Evolutionary conservation across 805 yeast species (phyloP), one percentile per base, ranked within the genome.

Genomic region (Sungouiozyma ichnusensis): DNA sequence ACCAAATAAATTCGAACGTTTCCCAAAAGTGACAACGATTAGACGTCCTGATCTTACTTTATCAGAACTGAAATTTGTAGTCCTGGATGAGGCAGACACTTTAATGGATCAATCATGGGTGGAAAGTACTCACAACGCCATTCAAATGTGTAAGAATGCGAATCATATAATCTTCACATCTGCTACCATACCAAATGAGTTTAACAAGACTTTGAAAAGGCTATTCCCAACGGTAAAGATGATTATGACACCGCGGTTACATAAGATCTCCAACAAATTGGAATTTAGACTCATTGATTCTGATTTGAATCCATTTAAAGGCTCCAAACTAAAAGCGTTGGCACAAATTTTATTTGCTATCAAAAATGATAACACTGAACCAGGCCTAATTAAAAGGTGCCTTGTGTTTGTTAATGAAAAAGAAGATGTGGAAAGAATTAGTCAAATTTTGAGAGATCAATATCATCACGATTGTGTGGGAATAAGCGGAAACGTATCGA

Each of bases 11-110:
- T 54, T 88, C 11, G 37, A 48, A 13, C 54, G 64, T 1, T 48
- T 74, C n/a, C 53, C 53, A 27, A 57, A 58, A 16, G 64, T 66
- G 13, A 48, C 58, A 20, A 58, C 57, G 52, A 54, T 67, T 1
- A 56, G 62, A 16, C 59, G 62, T 36, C 55, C 74, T 43, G 59
- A 71, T 63, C 48, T 63, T 57, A 51, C 64, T 3, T 46, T 74
- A 11, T 53, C 67, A 45, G 48, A 72, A 61, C 76, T 81, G 4
- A 68, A 70, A 20, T 81, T 72, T 53, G 68, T 82, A 36, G 90
- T 85, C 2, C 74, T 84, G 13, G 98, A 90, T 58, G 98, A 90
- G 61, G 97, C 98, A 0, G 98, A 90, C 62, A 83, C 95, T 0
- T 65, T 90, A 43, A 72, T 88, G 77, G 95, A 88, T 57, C 74